Percentiles rank a stretch among this genome's conserved stretches.
These are phyloP conservation scores for Aspergillus conjunctus DNA, from an alignment of 495 filamentous ascomycete species.

Conservation along the genomic window DNA sequence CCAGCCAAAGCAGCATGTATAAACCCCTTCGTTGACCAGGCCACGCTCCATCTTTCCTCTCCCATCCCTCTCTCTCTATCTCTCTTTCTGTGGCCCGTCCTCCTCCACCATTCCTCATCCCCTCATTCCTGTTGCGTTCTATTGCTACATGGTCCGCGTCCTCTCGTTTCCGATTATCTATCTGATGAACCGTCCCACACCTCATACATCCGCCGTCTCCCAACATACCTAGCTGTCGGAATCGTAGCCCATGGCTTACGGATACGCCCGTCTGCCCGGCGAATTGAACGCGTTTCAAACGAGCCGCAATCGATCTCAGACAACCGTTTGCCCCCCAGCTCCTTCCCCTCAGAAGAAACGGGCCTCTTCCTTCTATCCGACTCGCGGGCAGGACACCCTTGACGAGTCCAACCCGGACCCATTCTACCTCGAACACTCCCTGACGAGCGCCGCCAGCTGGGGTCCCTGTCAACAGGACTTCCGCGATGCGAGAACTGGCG, in stretches of 20 bases:
- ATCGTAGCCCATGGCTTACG: conserved; percentile 49
- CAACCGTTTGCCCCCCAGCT: conserved; percentile 34
- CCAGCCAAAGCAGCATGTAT: conserved; percentile 29
- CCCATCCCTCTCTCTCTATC: conserved; percentile 18
- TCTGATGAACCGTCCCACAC: conserved; percentile 21
- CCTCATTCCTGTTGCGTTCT: background rate
- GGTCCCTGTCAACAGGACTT: conserved; percentile 30
- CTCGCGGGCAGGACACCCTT: conserved; percentile 30
- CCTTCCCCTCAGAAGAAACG: conserved; percentile 37
- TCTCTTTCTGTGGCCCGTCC: conserved; percentile 9
- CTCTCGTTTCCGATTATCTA: conserved; percentile 3
- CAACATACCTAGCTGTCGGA: conserved; percentile 15
- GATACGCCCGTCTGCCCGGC: conserved; percentile 37
- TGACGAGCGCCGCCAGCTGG: conserved; percentile 36
- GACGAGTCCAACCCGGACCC: conserved; percentile 49
- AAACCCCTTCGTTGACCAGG: conserved; percentile 36
- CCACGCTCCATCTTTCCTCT: conserved; percentile 18
- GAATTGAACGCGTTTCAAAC: conserved; percentile 39
- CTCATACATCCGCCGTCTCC: conserved; percentile 11
- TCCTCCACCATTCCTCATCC: conserved; percentile 3
- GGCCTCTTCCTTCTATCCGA: conserved; percentile 41
- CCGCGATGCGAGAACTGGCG: conserved; percentile 41
- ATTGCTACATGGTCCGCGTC: conserved; percentile 3
- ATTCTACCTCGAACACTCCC: conserved; percentile 49
- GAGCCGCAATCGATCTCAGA: conserved; percentile 41